Evolutionary conservation across 2,329 filamentous ascomycete species (phyloP), one percentile per base, ranked within the genome.

Genomic region (Raffaelea albimanens): DNA sequence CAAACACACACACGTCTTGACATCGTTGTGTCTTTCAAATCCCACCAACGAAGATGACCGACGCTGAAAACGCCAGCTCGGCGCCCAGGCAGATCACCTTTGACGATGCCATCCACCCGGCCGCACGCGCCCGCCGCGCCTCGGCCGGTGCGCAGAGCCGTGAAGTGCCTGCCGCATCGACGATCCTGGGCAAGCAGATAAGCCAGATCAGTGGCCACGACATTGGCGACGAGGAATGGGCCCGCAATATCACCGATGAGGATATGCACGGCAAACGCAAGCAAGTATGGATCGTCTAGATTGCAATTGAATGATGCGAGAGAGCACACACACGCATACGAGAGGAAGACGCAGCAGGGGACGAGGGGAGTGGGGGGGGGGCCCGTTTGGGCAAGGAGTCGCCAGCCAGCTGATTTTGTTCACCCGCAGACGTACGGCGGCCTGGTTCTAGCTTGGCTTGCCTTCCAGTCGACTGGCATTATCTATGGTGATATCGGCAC

Each of bases 401-500:
- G 23, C 14, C 34, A 40, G 31, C 14, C 20, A 7, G 36, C 55
- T 55, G 45, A 53, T 49, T 19, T 47, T 10, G 18, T 13, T 31
- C 10, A 2, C 16, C 22, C n/a, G 7, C 45, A 58, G 55, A 56
- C 50, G 23, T 59, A 58, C 39, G 45, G 49, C 38, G 57, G 57
- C 31, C 33, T 53, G 39, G 29, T 54, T 14, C 52, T 60, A 16
- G 44, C 53, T 14, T 59, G 75, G 73, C 69, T 82, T 40, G 74
- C 79, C 21, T 84, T 82, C 58, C 80, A 84, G 61, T 78, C 74
- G 5, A 74, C 73, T 31, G 81, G 82, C 46, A 78, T 83, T 45
- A 84, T 85, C 46, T 85, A 85, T 52, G 82, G 82, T 21, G 81
- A 85, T 55, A 83, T 85, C 57, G 81, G 80, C 48, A 74, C 70